Percentiles rank a stretch among this genome's conserved stretches.
Conservation (phyloP, 140 eudicot genomes). For the Anethum foeniculum region DNA sequence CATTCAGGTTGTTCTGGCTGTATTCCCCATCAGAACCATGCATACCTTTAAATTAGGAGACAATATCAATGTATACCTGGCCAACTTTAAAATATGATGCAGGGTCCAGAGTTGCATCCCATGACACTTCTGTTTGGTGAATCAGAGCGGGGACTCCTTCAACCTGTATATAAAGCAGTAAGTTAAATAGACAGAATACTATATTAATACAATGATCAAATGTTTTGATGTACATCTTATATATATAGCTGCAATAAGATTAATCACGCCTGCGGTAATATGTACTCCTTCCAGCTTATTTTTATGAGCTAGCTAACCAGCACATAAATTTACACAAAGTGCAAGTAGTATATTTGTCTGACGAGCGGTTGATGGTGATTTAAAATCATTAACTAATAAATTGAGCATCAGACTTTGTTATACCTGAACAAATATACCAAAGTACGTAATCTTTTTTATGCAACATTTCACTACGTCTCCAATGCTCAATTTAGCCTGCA, state of each 20-base stretch:
- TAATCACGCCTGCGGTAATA: neutral
- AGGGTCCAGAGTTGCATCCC: slow-evolving; percentile 76
- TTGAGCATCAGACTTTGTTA: slow-evolving; percentile 9
- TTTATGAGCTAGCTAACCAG: neutral
- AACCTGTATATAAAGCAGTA: slow-evolving; percentile 35
- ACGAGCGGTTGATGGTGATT: neutral
- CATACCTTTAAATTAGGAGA: neutral
- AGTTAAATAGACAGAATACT: neutral
- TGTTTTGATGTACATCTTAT: neutral
- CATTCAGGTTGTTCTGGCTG: neutral
- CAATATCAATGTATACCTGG: slow-evolving; percentile 39
- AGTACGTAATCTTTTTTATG: slow-evolving; percentile 70
- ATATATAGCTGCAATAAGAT: neutral
- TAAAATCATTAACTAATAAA: neutral
- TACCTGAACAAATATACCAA: slow-evolving; percentile 94
- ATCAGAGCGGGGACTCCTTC: slow-evolving; percentile 88
- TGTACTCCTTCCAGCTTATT: neutral
- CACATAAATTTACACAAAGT: neutral
- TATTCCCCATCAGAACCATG: neutral
- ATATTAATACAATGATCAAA: neutral
- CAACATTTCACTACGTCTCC: slow-evolving; percentile 76
- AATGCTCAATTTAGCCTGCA: slow-evolving; percentile 68
- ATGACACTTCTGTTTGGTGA: slow-evolving; percentile 88
- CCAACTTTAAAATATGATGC: slow-evolving; percentile 63
- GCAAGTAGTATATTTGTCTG: neutral